Evolutionary conservation across 257 asterid species (phyloP).

Genomic region (Scutellaria barbata): DNA sequence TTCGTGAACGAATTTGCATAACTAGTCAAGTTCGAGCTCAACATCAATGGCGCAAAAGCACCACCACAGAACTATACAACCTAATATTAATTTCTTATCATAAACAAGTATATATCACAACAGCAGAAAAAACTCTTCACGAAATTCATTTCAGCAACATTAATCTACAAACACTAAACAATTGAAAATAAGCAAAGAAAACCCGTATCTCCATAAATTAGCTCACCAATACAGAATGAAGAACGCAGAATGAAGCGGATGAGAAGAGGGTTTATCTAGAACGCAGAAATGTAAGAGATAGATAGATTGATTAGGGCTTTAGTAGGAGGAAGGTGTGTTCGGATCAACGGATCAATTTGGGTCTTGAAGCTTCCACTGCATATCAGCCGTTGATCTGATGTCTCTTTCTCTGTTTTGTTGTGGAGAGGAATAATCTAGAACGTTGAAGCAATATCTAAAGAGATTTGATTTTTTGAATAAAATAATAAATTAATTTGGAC

Average conservation of each 20-base stretch:
- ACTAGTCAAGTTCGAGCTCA: constrained; percentile 10
- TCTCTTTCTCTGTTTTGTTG: constrained; percentile 24
- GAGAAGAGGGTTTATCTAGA: constrained; percentile 42
- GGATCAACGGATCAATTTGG: constrained; percentile 32
- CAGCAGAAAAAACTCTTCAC: constrained; percentile 32
- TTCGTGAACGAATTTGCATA: background rate
- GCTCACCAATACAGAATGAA: constrained; percentile 38
- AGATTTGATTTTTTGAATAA: too few species aligned
- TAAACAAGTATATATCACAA: background rate
- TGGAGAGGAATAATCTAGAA: constrained; percentile 44
- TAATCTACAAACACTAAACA: background rate
- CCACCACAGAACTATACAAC: background rate
- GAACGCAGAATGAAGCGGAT: constrained; percentile 20
- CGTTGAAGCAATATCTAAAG: constrained; percentile 8
- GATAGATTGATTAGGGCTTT: constrained; percentile 44
- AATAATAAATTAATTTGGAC: background rate
- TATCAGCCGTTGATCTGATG: constrained; percentile 40
- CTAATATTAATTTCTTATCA: background rate
- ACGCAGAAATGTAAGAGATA: background rate
- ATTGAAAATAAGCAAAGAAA: background rate
- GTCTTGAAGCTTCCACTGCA: constrained; percentile 37
- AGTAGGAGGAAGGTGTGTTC: constrained; percentile 33
- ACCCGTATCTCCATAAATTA: background rate
- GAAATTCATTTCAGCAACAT: background rate
- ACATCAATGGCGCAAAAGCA: constrained; percentile 6